A percentile compares a stretch with the other conserved stretches of the same genome.
Conservation (phyloP, 2,329 filamentous ascomycete species). For the Aspergillus quadricinctus region DNA sequence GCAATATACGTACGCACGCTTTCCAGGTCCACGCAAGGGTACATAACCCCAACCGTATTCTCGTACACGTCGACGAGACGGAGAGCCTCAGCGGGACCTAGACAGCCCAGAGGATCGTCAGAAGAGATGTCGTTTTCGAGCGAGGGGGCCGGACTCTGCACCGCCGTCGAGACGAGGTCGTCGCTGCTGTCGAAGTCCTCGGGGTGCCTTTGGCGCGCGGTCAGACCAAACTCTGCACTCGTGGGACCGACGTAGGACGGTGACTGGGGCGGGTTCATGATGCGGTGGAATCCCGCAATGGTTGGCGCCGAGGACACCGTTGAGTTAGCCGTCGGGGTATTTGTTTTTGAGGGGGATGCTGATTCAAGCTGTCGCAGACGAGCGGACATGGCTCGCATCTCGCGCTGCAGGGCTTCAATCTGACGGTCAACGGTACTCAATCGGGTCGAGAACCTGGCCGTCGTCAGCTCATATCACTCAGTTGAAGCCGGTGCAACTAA, state of each 20-base stretch:
- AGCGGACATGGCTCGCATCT: slow-evolving; percentile 27
- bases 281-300: slow-evolving; percentile 20
- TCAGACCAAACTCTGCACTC: slow-evolving; percentile 34
- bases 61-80: slow-evolving; percentile 73
- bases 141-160: slow-evolving; percentile 18
- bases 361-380: slow-evolving; percentile 27
- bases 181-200: slow-evolving; percentile 17
- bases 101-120: slow-evolving; percentile 69
- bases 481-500: background rate
- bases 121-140: slow-evolving; percentile 30
- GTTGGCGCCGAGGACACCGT: slow-evolving; percentile 10
- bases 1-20: slow-evolving; percentile 52
- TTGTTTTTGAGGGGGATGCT: slow-evolving; percentile 3
- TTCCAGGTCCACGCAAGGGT: slow-evolving; percentile 73
- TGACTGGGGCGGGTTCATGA: slow-evolving; percentile 29
- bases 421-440: slow-evolving; percentile 24
- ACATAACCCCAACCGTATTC: slow-evolving; percentile 86
- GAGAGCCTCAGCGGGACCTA: slow-evolving; percentile 71
- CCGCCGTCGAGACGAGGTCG: slow-evolving; percentile 15
- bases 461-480: background rate
- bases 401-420: slow-evolving; percentile 24
- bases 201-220: slow-evolving; percentile 7
- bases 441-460: slow-evolving; percentile 12
- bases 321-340: slow-evolving; percentile 5
- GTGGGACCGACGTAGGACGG: slow-evolving; percentile 33